phyloP scores from a whole-genome alignment of 768 basidiomycete genomes.

The Mycena chlorophos region DNA sequence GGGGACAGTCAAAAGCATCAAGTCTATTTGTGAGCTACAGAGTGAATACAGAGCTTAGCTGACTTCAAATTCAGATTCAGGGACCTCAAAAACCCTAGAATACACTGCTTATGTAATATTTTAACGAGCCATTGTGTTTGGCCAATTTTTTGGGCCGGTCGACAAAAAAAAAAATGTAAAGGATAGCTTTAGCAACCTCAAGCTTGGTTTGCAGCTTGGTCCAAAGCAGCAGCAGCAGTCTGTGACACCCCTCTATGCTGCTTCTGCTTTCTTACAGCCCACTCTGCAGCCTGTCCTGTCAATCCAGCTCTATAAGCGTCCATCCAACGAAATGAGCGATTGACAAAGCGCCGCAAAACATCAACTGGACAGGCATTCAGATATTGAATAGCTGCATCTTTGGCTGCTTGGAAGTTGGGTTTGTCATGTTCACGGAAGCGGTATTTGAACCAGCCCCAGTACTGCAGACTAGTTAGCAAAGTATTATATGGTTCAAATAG shows the following conservation, averaged over 20 bases:
- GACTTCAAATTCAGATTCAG: constrained; percentile 21
- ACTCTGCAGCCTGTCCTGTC: constrained; percentile 30
- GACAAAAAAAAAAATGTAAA: not conserved
- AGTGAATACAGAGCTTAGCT: constrained; percentile 12
- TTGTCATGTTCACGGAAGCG: constrained; percentile 19
- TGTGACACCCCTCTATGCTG: constrained; percentile 8
- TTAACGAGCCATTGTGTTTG: constrained; percentile 9
- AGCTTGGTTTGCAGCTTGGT: constrained; percentile 17
- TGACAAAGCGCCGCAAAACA: constrained; percentile 28
- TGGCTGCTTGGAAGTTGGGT: constrained; percentile 7
- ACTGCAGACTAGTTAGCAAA: constrained; percentile 9
- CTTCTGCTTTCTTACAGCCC: constrained; percentile 32
- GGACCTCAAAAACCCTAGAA: constrained; percentile 18
- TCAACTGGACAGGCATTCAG: constrained; percentile 33
- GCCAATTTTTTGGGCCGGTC: constrained; percentile 17
- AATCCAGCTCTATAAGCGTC: constrained; percentile 28
- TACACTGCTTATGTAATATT: constrained; percentile 15
- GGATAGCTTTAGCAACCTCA: not conserved
- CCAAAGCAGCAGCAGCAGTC: constrained; percentile 24
- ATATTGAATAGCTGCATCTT: constrained; percentile 19
- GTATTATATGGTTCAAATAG: not conserved
- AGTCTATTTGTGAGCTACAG: not conserved
- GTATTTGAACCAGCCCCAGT: constrained; percentile 27
- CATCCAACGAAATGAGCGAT: constrained; percentile 27
- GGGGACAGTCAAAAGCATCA: constrained; percentile 24